Evolutionary conservation across 192 early-diverging fungal genomes (phyloP).

Genomic region (Powellomyces hirtus): DNA sequence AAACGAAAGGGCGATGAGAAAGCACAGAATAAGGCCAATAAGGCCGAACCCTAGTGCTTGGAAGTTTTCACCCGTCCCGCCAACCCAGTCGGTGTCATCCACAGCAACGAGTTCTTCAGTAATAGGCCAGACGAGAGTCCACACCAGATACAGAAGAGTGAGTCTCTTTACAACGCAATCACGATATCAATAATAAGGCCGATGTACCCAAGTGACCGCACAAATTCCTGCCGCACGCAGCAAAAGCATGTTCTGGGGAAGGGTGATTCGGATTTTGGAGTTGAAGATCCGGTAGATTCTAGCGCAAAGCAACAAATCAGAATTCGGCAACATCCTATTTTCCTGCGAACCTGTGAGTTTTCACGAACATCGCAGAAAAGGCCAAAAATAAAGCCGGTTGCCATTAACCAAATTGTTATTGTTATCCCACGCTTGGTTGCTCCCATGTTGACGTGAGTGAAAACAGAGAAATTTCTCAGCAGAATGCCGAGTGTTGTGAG

Average conservation of each 20-base stretch:
- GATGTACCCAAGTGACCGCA: conserved; percentile 9
- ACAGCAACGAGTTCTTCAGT: conserved; percentile 11
- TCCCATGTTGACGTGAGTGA: conserved; percentile 13
- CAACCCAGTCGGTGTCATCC: conserved; percentile 14
- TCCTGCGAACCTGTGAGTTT: conserved; percentile 11
- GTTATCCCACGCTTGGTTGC: conserved; percentile 4
- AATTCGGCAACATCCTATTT: background rate
- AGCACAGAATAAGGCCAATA: conserved; percentile 3
- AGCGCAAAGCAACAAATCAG: too few species aligned
- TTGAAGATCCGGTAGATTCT: conserved; percentile 18
- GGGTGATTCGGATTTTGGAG: background rate
- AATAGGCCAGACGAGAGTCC: conserved; percentile 4
- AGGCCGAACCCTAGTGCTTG: conserved; percentile 7
- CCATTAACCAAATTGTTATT: conserved; percentile 13
- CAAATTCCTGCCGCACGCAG: background rate
- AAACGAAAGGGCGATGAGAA: conserved; percentile 4
- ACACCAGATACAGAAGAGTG: too few species aligned
- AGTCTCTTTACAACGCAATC: too few species aligned
- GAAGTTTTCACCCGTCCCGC: conserved; percentile 14
- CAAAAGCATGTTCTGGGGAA: background rate
- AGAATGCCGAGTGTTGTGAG: conserved; percentile 8
- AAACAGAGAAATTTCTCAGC: conserved; percentile 4
- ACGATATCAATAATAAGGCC: background rate
- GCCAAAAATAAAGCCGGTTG: conserved; percentile 9
- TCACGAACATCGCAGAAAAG: conserved; percentile 17